These are phyloP conservation scores for Xylaria sp. DNA, from an alignment of 2,329 filamentous ascomycete species.

Conservation along the genomic window DNA sequence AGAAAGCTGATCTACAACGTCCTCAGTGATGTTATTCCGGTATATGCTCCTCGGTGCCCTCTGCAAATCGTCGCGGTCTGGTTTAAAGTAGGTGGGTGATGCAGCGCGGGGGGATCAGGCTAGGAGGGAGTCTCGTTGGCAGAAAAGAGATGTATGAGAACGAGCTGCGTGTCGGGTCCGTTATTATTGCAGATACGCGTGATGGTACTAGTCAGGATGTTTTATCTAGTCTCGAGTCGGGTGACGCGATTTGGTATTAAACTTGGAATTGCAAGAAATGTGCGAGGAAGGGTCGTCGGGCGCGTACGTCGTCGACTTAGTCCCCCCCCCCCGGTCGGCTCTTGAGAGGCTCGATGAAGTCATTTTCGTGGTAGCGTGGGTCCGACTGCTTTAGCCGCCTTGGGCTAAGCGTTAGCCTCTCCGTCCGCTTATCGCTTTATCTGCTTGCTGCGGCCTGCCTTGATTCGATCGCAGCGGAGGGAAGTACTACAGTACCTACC, in stretches of 20 bases:
- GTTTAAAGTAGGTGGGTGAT: too few species aligned
- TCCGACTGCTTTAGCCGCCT: slow-evolving; percentile 17
- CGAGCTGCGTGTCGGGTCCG: too few species aligned
- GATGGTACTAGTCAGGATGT: too few species aligned
- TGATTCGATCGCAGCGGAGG: slow-evolving; percentile 1
- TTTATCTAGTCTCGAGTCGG: too few species aligned
- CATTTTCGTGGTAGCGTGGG: slow-evolving; percentile 20
- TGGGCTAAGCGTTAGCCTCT: slow-evolving; percentile 5
- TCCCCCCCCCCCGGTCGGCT: background rate
- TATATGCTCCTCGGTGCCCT: too few species aligned
- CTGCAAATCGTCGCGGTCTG: too few species aligned
- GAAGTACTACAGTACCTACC: too few species aligned
- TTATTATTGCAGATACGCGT: too few species aligned
- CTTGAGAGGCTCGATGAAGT: slow-evolving; percentile 24
- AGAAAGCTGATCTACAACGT: background rate
- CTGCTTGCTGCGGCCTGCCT: background rate
- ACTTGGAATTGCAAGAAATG: background rate
- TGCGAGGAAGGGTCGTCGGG: background rate
- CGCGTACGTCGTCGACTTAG: background rate
- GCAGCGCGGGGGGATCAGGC: too few species aligned
- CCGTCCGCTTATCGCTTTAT: slow-evolving; percentile 12
- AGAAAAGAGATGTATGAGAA: background rate
- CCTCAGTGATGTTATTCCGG: too few species aligned
- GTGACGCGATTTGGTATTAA: background rate
- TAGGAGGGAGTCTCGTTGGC: background rate